These are phyloP conservation scores for Bauhinia variegata DNA, from an alignment of 306 rosid genomes.

Conservation along the genomic window DNA sequence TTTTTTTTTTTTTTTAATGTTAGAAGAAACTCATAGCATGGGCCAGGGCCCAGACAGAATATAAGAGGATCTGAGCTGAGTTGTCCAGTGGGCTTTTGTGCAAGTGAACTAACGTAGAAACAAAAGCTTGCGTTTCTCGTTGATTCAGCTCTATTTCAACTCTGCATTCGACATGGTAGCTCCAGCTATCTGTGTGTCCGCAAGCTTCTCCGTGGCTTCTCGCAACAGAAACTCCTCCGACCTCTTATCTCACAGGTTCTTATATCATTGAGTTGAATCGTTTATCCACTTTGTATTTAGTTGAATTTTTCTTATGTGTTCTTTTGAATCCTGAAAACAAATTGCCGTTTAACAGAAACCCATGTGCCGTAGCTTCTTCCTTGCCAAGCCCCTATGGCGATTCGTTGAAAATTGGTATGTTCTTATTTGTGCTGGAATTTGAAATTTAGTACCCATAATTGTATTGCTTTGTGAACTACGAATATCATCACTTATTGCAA, in stretches of 20 bases:
- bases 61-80: too few relatives aligned
- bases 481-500: neutral
- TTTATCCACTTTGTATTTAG: neutral
- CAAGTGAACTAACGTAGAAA: too few relatives aligned
- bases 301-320: neutral
- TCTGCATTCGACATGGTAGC: conserved; percentile 54
- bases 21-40: too few relatives aligned
- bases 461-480: neutral
- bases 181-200: conserved; percentile 55
- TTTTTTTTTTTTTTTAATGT: too few relatives aligned
- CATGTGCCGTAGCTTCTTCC: conserved; percentile 54
- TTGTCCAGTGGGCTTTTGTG: too few relatives aligned
- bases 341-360: conserved; percentile 47
- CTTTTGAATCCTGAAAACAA: conserved; percentile 3
- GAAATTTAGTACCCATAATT: neutral
- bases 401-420: conserved; percentile 55
- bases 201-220: conserved; percentile 67
- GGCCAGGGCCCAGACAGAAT: too few relatives aligned
- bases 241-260: conserved; percentile 55
- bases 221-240: conserved; percentile 42
- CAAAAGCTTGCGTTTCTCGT: neutral
- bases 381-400: conserved; percentile 55
- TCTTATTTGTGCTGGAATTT: conserved; percentile 13
- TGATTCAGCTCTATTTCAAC: neutral
- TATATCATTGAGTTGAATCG: neutral